These are phyloP conservation scores for Euphrasia arctica DNA, from an alignment of 305 asterid genomes.

Conservation along the genomic window DNA sequence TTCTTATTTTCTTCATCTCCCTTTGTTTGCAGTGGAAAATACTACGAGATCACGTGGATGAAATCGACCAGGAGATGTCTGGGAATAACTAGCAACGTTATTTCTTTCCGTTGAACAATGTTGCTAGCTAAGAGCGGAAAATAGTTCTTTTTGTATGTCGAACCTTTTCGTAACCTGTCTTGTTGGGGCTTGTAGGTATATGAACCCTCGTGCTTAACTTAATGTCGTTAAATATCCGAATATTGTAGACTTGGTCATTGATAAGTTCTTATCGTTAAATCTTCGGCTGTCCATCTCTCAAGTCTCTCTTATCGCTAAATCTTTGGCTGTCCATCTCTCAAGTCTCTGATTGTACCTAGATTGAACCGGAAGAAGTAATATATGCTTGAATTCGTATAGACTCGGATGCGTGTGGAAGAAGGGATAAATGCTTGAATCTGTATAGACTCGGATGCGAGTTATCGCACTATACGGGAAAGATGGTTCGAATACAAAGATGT, in stretches of 20 bases:
- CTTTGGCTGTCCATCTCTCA: too few species aligned
- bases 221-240: neutral
- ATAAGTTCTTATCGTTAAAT: neutral
- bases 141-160: neutral
- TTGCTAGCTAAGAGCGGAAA: neutral
- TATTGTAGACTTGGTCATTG: neutral
- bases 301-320: too few species aligned
- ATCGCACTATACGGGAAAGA: too few species aligned
- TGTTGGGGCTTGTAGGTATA: slow-evolving; percentile 22
- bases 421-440: too few species aligned
- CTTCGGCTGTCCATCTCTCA: slow-evolving; percentile 10
- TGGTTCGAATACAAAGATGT: too few species aligned
- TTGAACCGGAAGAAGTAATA: too few species aligned
- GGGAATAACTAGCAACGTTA: slow-evolving; percentile 17
- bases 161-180: neutral
- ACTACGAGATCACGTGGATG: slow-evolving; percentile 36
- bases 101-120: neutral
- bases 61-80: slow-evolving; percentile 31
- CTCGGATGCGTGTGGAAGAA: too few species aligned
- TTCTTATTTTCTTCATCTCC: slow-evolving; percentile 8
- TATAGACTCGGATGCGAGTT: too few species aligned
- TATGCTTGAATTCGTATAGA: too few species aligned
- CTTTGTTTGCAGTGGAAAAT: slow-evolving; percentile 35
- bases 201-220: slow-evolving; percentile 14
- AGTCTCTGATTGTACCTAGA: too few species aligned